Conservation (phyloP, 345 rosid species). For the Populus alba region DNA sequence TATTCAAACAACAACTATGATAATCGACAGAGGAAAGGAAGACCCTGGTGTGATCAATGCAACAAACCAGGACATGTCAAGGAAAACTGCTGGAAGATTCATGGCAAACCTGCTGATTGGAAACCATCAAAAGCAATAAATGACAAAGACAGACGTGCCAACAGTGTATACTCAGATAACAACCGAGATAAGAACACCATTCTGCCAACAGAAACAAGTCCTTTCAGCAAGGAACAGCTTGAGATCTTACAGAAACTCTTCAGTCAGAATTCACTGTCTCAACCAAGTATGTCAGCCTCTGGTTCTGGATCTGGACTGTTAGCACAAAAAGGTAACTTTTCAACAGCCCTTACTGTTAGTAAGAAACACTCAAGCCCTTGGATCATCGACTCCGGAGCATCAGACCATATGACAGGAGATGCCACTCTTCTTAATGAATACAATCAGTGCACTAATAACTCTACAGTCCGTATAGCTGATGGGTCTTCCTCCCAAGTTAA, state of each 20-base stretch:
- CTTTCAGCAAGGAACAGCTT: too few relatives aligned
- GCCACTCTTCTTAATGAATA: neutral
- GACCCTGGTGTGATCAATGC: neutral
- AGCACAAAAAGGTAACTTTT: neutral
- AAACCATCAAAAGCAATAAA: neutral
- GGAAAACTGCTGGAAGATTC: neutral
- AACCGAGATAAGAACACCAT: too few relatives aligned
- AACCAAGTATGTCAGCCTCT: neutral
- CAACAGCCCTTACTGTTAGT: neutral
- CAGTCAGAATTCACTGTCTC: neutral
- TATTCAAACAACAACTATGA: neutral
- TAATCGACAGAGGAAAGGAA: neutral
- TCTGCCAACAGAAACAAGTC: too few relatives aligned
- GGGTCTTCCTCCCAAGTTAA: neutral
- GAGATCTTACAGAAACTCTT: neutral
- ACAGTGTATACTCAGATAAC: too few relatives aligned
- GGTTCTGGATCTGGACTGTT: neutral
- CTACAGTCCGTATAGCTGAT: neutral
- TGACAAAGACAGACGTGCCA: too few relatives aligned
- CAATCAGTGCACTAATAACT: neutral
- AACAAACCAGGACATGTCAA: neutral
- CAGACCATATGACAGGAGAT: neutral
- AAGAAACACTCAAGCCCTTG: neutral
- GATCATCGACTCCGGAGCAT: neutral
- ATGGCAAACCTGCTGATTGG: neutral